Conservation (phyloP, 148 eudicot species). For the Nepenthes gracilis region DNA sequence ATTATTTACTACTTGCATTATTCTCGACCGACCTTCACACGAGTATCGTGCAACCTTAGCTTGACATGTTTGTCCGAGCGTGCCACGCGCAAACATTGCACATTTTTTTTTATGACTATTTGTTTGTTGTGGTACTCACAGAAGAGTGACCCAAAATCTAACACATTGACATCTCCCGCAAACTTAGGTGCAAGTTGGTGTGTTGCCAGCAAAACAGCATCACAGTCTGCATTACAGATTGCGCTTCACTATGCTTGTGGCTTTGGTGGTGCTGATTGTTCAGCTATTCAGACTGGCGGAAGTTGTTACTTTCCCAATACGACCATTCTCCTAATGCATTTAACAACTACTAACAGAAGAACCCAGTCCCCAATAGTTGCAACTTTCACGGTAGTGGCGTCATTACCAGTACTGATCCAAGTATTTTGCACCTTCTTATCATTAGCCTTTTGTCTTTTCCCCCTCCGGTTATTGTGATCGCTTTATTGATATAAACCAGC, state of each 20-base stretch:
- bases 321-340: slow-evolving; percentile 66
- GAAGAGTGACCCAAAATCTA: too few species aligned
- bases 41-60: too few species aligned
- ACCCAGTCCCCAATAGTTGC: slow-evolving; percentile 65
- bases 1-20: too few species aligned
- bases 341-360: slow-evolving; percentile 61
- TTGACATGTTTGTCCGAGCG: too few species aligned
- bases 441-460: slow-evolving; percentile 3
- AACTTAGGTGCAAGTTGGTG: slow-evolving; percentile 52
- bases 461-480: too few species aligned
- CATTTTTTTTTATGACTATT: too few species aligned
- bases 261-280: slow-evolving; percentile 47
- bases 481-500: too few species aligned
- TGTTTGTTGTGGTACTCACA: too few species aligned
- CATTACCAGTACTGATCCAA: slow-evolving; percentile 83
- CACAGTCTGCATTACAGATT: slow-evolving; percentile 32
- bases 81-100: too few species aligned
- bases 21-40: too few species aligned
- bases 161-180: slow-evolving; percentile 18
- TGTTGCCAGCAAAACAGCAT: slow-evolving; percentile 45
- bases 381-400: slow-evolving; percentile 62
- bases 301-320: slow-evolving; percentile 45
- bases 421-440: slow-evolving; percentile 31
- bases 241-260: slow-evolving; percentile 78
- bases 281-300: slow-evolving; percentile 40